These are phyloP conservation scores for Podospora sp. DNA, from an alignment of 495 filamentous ascomycete species.

Conservation along the genomic window DNA sequence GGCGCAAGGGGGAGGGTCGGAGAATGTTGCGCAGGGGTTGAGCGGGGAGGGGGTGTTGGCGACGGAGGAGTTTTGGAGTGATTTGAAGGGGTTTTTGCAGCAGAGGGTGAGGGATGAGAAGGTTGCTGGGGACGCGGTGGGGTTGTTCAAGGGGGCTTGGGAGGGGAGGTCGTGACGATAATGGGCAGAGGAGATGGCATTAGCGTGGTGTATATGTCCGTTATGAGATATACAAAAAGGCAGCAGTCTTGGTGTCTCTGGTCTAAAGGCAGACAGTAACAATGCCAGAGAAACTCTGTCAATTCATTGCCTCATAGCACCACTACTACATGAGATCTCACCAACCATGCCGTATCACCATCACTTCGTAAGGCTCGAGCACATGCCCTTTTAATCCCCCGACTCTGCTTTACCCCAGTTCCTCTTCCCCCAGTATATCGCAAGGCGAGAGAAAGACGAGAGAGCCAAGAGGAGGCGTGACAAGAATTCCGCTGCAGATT, in stretches of 20 bases:
- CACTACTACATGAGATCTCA: not conserved
- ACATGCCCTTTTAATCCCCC: not conserved
- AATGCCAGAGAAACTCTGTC: slow-evolving; percentile 9
- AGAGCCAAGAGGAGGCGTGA: not conserved
- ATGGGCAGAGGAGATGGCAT: not conserved
- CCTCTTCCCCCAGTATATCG: not conserved
- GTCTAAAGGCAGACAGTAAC: not conserved
- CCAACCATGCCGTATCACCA: not conserved
- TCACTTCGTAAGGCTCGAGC: not conserved
- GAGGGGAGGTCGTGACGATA: slow-evolving; percentile 33
- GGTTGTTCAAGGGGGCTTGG: slow-evolving; percentile 74
- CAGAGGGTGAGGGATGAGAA: slow-evolving; percentile 75
- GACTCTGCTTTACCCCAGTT: not conserved
- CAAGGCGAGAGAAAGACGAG: slow-evolving; percentile 12
- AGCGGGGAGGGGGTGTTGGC: slow-evolving; percentile 53
- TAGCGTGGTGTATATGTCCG: not conserved
- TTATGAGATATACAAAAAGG: not conserved
- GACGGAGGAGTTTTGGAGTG: slow-evolving; percentile 82
- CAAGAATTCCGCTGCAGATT: slow-evolving; percentile 1
- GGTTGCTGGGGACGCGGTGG: slow-evolving; percentile 63
- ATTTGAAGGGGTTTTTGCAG: slow-evolving; percentile 77
- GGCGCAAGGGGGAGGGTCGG: slow-evolving; percentile 13
- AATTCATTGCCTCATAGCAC: not conserved
- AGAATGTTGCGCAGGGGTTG: slow-evolving; percentile 38
- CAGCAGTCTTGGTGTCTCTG: not conserved